phyloP scores from a whole-genome alignment of 345 rosid genomes.

The Syzygium aqueum region DNA sequence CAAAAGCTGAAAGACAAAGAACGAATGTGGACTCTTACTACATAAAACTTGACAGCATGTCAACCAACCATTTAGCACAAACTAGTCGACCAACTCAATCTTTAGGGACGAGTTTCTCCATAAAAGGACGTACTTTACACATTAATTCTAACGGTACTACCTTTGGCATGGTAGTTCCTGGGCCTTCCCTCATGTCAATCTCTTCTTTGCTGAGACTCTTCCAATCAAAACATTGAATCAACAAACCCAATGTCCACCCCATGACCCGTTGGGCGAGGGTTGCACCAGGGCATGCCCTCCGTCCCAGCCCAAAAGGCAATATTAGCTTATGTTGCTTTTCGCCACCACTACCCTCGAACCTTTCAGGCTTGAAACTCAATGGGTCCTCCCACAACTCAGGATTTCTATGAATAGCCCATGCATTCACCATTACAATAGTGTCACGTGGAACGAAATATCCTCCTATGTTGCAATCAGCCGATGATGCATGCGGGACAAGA shows the following conservation, averaged over 20 bases:
- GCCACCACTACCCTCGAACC: slow-evolving; percentile 15
- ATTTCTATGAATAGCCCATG: slow-evolving; percentile 50
- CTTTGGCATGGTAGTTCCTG: slow-evolving; percentile 30
- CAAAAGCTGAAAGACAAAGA: neutral
- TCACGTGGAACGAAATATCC: slow-evolving; percentile 34
- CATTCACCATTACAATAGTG: slow-evolving; percentile 29
- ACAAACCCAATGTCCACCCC: slow-evolving; percentile 18
- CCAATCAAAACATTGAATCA: slow-evolving; percentile 55
- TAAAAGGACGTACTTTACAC: slow-evolving; percentile 29
- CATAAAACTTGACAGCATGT: neutral
- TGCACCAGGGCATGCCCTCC: slow-evolving; percentile 45
- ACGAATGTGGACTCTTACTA: neutral
- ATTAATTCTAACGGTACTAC: slow-evolving; percentile 21
- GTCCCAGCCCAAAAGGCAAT: slow-evolving; percentile 39
- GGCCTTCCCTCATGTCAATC: slow-evolving; percentile 31
- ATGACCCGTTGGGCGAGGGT: slow-evolving; percentile 27
- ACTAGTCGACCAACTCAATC: neutral
- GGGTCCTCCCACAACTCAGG: slow-evolving; percentile 34
- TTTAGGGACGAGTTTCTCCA: neutral
- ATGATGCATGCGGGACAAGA: slow-evolving; percentile 22
- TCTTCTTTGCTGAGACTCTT: slow-evolving; percentile 14
- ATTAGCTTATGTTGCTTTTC: slow-evolving; percentile 13
- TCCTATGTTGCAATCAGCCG: slow-evolving; percentile 28
- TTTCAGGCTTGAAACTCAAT: slow-evolving; percentile 33
- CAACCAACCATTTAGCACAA: neutral